Evolutionary conservation across 306 rosid species (phyloP).

Genomic region (Cicer cuneatum): DNA sequence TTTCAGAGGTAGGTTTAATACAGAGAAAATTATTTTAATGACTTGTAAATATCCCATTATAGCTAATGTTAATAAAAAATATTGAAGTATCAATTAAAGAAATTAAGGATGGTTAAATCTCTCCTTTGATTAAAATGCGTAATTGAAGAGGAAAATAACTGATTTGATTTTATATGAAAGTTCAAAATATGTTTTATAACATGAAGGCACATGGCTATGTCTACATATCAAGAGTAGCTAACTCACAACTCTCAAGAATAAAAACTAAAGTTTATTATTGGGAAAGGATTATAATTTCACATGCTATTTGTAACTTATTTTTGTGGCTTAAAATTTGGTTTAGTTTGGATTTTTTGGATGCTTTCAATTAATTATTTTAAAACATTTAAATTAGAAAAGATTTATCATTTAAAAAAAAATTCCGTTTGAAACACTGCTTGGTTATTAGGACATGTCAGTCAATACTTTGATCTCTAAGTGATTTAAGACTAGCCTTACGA

Average conservation of each 20-base stretch:
- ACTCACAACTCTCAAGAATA: neutral
- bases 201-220: neutral
- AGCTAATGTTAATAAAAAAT: neutral
- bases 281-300: neutral
- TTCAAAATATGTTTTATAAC: neutral
- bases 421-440: neutral
- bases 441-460: neutral
- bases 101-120: neutral
- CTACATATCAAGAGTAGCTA: neutral
- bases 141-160: neutral
- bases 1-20: neutral
- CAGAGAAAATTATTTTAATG: neutral
- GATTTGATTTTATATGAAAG: neutral
- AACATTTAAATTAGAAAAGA: conserved; percentile 1
- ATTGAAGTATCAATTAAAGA: neutral
- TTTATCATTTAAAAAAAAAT: neutral
- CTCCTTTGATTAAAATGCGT: neutral
- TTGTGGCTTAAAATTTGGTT: conserved; percentile 14
- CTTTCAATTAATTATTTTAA: neutral
- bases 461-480: neutral
- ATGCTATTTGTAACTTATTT: neutral
- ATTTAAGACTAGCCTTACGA: conserved; percentile 20
- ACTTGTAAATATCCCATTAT: neutral
- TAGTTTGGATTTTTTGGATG: neutral
- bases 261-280: conserved; percentile 3